phyloP scores from a whole-genome alignment of 495 filamentous ascomycete species.

The Daldinia childiae region DNA sequence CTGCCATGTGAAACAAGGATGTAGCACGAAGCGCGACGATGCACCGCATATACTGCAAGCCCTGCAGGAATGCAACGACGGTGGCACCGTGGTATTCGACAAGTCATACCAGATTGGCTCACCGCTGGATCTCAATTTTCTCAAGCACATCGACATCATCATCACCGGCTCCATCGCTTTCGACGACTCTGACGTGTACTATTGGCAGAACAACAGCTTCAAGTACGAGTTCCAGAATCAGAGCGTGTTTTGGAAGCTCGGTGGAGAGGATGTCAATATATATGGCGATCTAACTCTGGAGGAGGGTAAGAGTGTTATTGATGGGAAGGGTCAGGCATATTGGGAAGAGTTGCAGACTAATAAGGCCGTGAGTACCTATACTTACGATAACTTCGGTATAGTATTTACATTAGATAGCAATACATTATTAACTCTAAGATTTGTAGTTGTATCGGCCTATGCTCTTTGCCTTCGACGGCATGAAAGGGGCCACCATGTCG shows the following conservation, averaged over 20 bases:
- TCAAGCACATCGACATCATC: constrained; percentile 69
- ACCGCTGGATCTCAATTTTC: constrained; percentile 70
- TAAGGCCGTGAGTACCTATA: constrained; percentile 35
- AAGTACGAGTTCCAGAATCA: constrained; percentile 45
- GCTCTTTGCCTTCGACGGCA: constrained; percentile 68
- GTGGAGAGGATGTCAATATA: constrained; percentile 48
- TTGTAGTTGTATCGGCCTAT: constrained; percentile 48
- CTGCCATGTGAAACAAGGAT: constrained; percentile 31
- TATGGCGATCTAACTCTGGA: constrained; percentile 39
- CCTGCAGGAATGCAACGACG: constrained; percentile 70
- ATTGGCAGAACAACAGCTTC: constrained; percentile 46
- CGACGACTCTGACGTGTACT: constrained; percentile 43
- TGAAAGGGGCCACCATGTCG: constrained; percentile 68
- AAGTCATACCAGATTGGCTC: constrained; percentile 67
- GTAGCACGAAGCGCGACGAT: constrained; percentile 57
- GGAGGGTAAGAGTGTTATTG: constrained; percentile 41
- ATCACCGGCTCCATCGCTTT: constrained; percentile 39
- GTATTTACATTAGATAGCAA: not conserved
- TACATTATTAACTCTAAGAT: constrained; percentile 3
- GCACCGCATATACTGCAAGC: constrained; percentile 66
- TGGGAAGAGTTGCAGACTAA: constrained; percentile 69
- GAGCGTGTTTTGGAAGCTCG: constrained; percentile 46
- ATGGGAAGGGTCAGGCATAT: constrained; percentile 68
- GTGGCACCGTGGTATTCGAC: constrained; percentile 71
- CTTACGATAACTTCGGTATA: not conserved